Conservation (phyloP, 2,329 filamentous ascomycete species). For the Curvularia spicifera region DNA sequence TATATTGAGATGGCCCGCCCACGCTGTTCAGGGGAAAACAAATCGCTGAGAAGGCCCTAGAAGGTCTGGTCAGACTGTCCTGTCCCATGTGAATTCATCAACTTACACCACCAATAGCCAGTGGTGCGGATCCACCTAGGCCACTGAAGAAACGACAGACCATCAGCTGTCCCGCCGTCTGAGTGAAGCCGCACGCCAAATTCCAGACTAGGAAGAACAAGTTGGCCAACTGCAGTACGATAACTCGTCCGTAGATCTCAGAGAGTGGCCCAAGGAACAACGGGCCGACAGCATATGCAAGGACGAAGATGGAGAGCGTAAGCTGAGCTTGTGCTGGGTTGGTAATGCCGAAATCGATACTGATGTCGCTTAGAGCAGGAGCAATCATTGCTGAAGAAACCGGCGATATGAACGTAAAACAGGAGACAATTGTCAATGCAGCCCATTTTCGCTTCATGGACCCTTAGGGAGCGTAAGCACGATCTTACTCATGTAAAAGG, state of each 20-base stretch:
- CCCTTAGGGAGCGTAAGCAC: not conserved
- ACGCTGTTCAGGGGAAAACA: constrained; percentile 66
- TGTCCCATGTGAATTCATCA: not conserved
- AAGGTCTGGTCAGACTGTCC: constrained; percentile 1
- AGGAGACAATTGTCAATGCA: constrained; percentile 53
- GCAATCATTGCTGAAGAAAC: constrained; percentile 51
- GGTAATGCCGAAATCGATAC: constrained; percentile 44
- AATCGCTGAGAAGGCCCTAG: constrained; percentile 57
- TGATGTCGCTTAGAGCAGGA: constrained; percentile 44
- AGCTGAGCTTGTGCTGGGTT: constrained; percentile 41
- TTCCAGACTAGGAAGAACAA: constrained; percentile 51
- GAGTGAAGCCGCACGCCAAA: constrained; percentile 50
- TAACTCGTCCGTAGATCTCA: constrained; percentile 49
- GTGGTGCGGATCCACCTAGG: constrained; percentile 47
- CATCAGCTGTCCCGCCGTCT: constrained; percentile 43
- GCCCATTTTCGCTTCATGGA: constrained; percentile 52
- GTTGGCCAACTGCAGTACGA: constrained; percentile 48
- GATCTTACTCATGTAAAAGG: not conserved
- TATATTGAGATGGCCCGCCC: constrained; percentile 69
- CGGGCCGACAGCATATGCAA: constrained; percentile 51
- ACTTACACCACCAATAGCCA: constrained; percentile 48
- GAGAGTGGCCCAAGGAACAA: constrained; percentile 48
- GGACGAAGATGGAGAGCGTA: constrained; percentile 50
- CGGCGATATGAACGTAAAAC: constrained; percentile 52
- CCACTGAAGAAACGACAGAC: constrained; percentile 49